Evolutionary conservation across 306 rosid genomes (phyloP).

Genomic region (Argentina anserina): DNA sequence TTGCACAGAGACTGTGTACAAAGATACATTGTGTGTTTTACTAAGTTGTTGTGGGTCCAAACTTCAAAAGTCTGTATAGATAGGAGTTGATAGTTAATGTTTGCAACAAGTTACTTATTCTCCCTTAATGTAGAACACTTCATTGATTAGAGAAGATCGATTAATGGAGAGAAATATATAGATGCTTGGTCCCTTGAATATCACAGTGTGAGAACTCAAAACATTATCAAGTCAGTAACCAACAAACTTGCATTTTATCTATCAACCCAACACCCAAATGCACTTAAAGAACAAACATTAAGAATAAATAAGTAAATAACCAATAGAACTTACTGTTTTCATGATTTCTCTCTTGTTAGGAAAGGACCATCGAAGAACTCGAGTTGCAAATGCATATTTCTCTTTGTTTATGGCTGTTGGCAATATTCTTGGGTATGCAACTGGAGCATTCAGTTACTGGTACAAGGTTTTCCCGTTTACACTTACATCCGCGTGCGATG

Average conservation of each 20-base stretch:
- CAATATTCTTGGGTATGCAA: slow-evolving; percentile 81
- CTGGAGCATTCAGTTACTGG: slow-evolving; percentile 90
- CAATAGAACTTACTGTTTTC: slow-evolving; percentile 11
- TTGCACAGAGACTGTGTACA: neutral
- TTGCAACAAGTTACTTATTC: neutral
- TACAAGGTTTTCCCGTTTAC: slow-evolving; percentile 71
- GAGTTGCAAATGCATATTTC: slow-evolving; percentile 93
- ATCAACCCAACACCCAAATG: neutral
- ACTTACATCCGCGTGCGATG: slow-evolving; percentile 56
- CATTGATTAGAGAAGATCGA: neutral
- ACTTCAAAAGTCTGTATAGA: neutral
- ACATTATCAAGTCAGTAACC: neutral
- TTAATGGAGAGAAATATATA: neutral
- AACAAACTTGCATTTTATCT: neutral
- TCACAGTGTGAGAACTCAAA: neutral
- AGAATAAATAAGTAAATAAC: slow-evolving; percentile 5
- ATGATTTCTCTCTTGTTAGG: slow-evolving; percentile 43
- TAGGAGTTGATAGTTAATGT: neutral
- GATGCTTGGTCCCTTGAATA: neutral
- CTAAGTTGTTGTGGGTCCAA: neutral
- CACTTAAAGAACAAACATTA: neutral
- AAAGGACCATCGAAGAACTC: slow-evolving; percentile 85
- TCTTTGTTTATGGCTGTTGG: slow-evolving; percentile 95
- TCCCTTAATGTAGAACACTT: neutral
- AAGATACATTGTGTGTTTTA: neutral